These are phyloP conservation scores for Rhodofomes roseus DNA, from an alignment of 1,284 basidiomycete species.

Conservation along the genomic window DNA sequence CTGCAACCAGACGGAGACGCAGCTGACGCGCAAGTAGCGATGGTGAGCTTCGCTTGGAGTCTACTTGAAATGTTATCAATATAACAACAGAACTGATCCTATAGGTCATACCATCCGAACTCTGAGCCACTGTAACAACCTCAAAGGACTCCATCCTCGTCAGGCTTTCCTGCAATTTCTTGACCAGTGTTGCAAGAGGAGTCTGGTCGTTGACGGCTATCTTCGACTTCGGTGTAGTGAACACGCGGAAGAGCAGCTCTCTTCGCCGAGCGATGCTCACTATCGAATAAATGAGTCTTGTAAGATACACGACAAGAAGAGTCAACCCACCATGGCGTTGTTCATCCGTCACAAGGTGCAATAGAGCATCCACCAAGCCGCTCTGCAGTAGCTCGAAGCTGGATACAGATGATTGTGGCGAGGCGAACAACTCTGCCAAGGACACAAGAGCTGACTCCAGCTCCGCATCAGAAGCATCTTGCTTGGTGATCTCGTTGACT, in stretches of 20 bases:
- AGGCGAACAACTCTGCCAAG: slow-evolving; percentile 78
- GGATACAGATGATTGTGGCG: slow-evolving; percentile 78
- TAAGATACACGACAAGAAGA: slow-evolving; percentile 5
- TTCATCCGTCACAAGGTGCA: slow-evolving; percentile 77
- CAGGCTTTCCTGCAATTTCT: slow-evolving; percentile 90
- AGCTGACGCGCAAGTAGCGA: slow-evolving; percentile 86
- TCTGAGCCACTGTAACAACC: slow-evolving; percentile 82
- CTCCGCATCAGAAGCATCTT: slow-evolving; percentile 59
- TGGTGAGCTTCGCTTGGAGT: slow-evolving; percentile 83
- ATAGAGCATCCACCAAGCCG: slow-evolving; percentile 85
- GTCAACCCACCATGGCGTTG: slow-evolving; percentile 54
- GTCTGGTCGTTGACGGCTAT: slow-evolving; percentile 44
- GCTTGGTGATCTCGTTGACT: slow-evolving; percentile 57
- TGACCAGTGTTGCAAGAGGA: slow-evolving; percentile 81
- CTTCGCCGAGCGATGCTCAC: slow-evolving; percentile 59
- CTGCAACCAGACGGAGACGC: slow-evolving; percentile 82
- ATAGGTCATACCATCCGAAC: slow-evolving; percentile 58
- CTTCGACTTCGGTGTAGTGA: slow-evolving; percentile 54
- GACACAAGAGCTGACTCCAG: slow-evolving; percentile 64
- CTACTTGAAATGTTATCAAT: slow-evolving; percentile 34
- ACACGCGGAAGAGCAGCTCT: slow-evolving; percentile 72
- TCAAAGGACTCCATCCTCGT: slow-evolving; percentile 94
- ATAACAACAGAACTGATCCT: background rate
- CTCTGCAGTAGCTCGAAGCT: slow-evolving; percentile 96
- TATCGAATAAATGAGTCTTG: slow-evolving; percentile 25